Evolutionary conservation across 2,329 filamentous ascomycete genomes (phyloP).

Genomic region (Microcyclosporella mali): DNA sequence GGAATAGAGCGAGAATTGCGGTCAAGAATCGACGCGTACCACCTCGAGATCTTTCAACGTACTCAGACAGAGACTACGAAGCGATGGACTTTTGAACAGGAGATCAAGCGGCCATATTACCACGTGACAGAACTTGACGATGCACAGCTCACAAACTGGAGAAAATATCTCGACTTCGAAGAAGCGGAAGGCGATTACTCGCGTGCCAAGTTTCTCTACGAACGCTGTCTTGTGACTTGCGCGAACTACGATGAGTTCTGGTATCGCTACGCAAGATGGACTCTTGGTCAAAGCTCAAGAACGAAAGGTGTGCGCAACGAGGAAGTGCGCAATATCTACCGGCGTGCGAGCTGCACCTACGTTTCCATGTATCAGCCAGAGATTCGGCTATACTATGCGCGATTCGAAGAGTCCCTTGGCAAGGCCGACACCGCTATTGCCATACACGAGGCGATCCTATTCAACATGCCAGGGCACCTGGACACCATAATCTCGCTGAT

Average conservation of each 20-base stretch:
- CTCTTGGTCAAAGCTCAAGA: slow-evolving; percentile 71
- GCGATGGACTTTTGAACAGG: slow-evolving; percentile 89
- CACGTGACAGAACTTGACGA: slow-evolving; percentile 91
- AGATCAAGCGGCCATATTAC: slow-evolving; percentile 94
- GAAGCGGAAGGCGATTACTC: slow-evolving; percentile 73
- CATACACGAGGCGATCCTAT: slow-evolving; percentile 75
- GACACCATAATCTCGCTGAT: slow-evolving; percentile 85
- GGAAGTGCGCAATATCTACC: slow-evolving; percentile 85
- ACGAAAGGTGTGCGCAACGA: slow-evolving; percentile 77
- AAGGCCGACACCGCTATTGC: slow-evolving; percentile 72
- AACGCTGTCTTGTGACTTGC: slow-evolving; percentile 85
- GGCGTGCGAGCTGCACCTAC: slow-evolving; percentile 76
- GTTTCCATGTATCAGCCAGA: slow-evolving; percentile 80
- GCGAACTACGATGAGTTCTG: slow-evolving; percentile 97
- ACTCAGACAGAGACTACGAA: slow-evolving; percentile 86
- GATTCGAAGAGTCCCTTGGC: slow-evolving; percentile 83
- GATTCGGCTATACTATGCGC: slow-evolving; percentile 83
- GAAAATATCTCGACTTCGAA: slow-evolving; percentile 94
- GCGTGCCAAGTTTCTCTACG: slow-evolving; percentile 78
- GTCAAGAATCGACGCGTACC: slow-evolving; percentile 69
- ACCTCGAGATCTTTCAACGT: slow-evolving; percentile 71
- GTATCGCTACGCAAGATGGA: slow-evolving; percentile 95
- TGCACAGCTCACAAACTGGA: slow-evolving; percentile 79
- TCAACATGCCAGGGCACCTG: slow-evolving; percentile 70
- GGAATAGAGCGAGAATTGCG: slow-evolving; percentile 82